Base-by-base conservation (phyloP, 768 basidiomycete genomes). In the Sarcodon aspratus region DNA sequence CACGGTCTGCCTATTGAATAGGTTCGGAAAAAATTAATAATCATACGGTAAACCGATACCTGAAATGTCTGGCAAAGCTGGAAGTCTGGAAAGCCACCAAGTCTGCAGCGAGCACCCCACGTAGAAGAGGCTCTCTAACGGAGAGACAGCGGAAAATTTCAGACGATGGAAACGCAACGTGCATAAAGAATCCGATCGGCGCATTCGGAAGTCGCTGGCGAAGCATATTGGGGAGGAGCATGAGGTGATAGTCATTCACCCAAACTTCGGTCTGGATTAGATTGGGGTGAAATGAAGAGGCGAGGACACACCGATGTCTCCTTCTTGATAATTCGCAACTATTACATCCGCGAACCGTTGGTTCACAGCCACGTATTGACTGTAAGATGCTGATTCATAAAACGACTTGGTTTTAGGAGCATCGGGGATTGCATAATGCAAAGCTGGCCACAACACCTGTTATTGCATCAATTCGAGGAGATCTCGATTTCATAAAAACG, bases 201-300 rank as follows among this genome's bases (percentile, higher is more conserved):
- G 80, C 78, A 15, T 72, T 70, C 61, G 81, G 62, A 63, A 90
- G 61, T 59, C 73, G 53, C 27, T 80, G 73, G 45, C 94, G 82
- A 31, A 98, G 76, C 66, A 97, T 80, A 38, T 76, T 73, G 1
- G 95, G 95, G 8, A 96, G 78, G 45, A 98, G 82, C 72, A 96
- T 85, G 44, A 98, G 81, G 60, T 99, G 95, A 65, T 97, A 99
- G 68, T 98, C 95, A 65, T 99, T 92, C 3, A 89, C 74, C 83
- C 83, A 87, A 56, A 88, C 74, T 27, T 27, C 5, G 21, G 21
- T 27, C 21, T 75, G 52, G 7, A 36, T 36, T 38, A 8, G 10
- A 13, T 31, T 37, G 54, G 42, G 52, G 27, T 42, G 53, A 50
- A 34, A 31, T 43, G 37, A 45, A 21, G 33, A 18, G 5, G 43